Base-by-base conservation (phyloP, 1,284 basidiomycete genomes). In the Hymenochaete sp. region DNA sequence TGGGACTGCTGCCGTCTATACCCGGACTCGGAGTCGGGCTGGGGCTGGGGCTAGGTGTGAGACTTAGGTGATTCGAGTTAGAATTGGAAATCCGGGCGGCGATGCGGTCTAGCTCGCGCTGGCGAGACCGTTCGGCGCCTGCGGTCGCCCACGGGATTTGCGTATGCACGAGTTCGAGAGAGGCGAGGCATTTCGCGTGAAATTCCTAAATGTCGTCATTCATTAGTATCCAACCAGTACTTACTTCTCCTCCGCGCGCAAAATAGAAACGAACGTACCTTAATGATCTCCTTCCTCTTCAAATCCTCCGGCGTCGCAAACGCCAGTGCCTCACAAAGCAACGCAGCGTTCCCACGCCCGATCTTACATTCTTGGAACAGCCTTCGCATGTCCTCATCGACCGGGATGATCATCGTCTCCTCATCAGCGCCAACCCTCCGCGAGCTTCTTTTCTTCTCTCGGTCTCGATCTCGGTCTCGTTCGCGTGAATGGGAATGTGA, bases 71-170 rank as follows among this genome's bases (percentile, higher is more conserved):
- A 53, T 45, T 51, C 45, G 29, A 39, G 42, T 42, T 46, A 42
- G 48, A 49, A 50, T 51, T 48, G 21, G 53, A 38, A 8, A 35
- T n/a, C 14, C 21, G 14, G 5, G 14, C 32, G 13, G 32, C 5
- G n/a, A n/a, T n/a, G n/a, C n/a, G n/a, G 47, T 52, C 53, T 45
- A 48, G 50, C 44, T 39, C 55, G 48, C 31, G 53, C 54, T 51
- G 53, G 24, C 77, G 64, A 4, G 76, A 81, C 28, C 72, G 73
- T 55, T 84, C 84, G 2, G 86, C 84, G 16, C 75, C 71, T 3
- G 84, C 77, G 14, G 75, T 73, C 3, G 87, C 87, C 86, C 86
- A 89, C 8, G 79, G 73, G 45, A 88, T 84, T 59, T 86, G 82
- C 6, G 79, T 75, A 52, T 67, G 77, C 25, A 87, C 77, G 14